Percentiles rank a stretch among this genome's conserved stretches.
phyloP scores from a whole-genome alignment of 129 eudicot genomes.

The Apium graveolens region DNA sequence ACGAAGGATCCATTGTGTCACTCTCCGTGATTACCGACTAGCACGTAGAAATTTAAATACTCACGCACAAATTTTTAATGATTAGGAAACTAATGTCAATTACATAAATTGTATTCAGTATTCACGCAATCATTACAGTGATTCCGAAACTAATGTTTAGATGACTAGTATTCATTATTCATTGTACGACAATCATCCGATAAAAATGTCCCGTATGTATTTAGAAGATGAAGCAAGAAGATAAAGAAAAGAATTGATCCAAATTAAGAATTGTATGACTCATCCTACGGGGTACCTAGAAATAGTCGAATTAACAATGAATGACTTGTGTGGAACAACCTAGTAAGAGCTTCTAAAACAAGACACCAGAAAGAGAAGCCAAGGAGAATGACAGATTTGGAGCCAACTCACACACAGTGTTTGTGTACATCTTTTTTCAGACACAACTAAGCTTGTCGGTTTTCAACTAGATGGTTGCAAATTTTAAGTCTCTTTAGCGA shows the following conservation, averaged over 20 bases:
- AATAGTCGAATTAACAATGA: background rate
- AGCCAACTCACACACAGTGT: background rate
- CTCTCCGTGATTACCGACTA: no score
- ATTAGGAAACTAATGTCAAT: no score
- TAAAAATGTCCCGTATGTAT: no score
- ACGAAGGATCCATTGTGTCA: no score
- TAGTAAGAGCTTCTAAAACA: slow-evolving; percentile 1
- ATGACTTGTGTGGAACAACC: background rate
- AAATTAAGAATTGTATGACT: background rate
- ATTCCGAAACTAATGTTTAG: no score
- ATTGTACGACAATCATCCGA: no score
- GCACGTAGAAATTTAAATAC: no score
- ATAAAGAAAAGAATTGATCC: background rate
- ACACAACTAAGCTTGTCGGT: background rate
- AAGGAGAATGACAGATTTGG: background rate
- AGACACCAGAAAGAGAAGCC: background rate
- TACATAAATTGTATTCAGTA: no score
- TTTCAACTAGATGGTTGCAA: background rate
- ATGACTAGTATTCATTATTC: no score
- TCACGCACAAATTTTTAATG: no score
- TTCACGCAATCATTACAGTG: no score
- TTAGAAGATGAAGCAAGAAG: background rate
- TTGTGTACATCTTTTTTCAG: background rate
- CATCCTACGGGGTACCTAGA: slow-evolving; percentile 1
- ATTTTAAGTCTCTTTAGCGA: background rate